Base-by-base conservation (phyloP, 768 basidiomycete genomes). In the Lentinula raphanica region DNA sequence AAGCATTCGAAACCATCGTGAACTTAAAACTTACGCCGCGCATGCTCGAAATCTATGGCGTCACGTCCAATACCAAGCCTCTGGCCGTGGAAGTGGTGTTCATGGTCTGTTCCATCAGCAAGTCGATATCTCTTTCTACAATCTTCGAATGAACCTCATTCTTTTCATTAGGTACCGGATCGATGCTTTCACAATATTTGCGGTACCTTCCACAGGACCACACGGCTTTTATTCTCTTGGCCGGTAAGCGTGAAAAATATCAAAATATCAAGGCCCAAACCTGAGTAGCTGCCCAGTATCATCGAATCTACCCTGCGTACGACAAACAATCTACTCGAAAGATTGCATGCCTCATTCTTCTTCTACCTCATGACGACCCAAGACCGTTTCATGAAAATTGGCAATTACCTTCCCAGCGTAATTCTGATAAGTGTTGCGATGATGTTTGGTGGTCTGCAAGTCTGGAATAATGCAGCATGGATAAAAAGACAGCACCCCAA, bases 311-410 rank as follows among this genome's bases (percentile, higher is more conserved):
- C 90, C 13, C 78, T 97, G 31, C 83, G 95, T 58, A 91, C 94
- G 13, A 83, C 86, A 68, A 98, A 97, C 72, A 99, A 99, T 67
- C 81, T 98, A 5, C 80, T 98, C 19, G 97, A 99, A 68, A 86
- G 97, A 15, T 83, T 98, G 21, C 97, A 99, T 69, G 95, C 95
- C 1, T 98, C 96, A 0, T 95, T 96, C 73, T 98, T 98, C 77
- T 94, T 98, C 75, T 98, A 95, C 73, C 77, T 98, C 60, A 73
- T 93, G 59, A 81, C 88, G 13, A 74, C 69, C 21, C 73, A 77
- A 2, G 72, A 76, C 36, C 80, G 78, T 1, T 97, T 96, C 73
- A 80, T 93, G 64, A 91, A 95, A 68, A 93, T 98, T 28, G 95
- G 94, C 2, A 83, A 78, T 64, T 99, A 92, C 71, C 79, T 99